These are phyloP conservation scores for Kandelia obovata DNA, from an alignment of 345 rosid species.

Conservation along the genomic window DNA sequence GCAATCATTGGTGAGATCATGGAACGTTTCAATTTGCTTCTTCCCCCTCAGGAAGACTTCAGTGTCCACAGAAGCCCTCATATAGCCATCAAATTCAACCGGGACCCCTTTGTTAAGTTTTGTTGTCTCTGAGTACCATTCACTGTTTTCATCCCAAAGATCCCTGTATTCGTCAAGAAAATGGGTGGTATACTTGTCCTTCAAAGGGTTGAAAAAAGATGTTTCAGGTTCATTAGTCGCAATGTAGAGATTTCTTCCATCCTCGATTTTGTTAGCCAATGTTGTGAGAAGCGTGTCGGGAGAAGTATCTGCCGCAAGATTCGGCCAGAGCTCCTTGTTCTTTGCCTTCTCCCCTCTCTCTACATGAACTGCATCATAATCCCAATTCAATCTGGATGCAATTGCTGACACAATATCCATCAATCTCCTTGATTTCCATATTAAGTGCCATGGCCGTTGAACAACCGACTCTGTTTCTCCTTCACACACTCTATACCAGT, in stretches of 20 bases:
- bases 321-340: constrained; percentile 83
- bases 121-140: constrained; percentile 84
- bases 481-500: constrained; percentile 96
- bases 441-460: constrained; percentile 79
- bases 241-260: constrained; percentile 71
- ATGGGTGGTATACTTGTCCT: constrained; percentile 78
- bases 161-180: constrained; percentile 79
- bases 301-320: constrained; percentile 72
- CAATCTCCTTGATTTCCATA: constrained; percentile 89
- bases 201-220: constrained; percentile 68
- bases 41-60: constrained; percentile 94
- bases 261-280: constrained; percentile 64
- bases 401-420: constrained; percentile 80
- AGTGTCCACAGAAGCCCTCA: constrained; percentile 82
- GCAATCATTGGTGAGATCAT: constrained; percentile 85
- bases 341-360: constrained; percentile 83
- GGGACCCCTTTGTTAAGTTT: constrained; percentile 77
- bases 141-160: constrained; percentile 80
- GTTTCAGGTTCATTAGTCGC: constrained; percentile 75
- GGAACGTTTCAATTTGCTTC: constrained; percentile 90
- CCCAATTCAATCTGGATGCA: constrained; percentile 79
- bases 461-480: constrained; percentile 78
- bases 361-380: constrained; percentile 77
- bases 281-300: constrained; percentile 61
- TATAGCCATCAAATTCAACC: constrained; percentile 89